phyloP scores from a whole-genome alignment of 2,329 filamentous ascomycete genomes.

The Talaromyces funiculosus region DNA sequence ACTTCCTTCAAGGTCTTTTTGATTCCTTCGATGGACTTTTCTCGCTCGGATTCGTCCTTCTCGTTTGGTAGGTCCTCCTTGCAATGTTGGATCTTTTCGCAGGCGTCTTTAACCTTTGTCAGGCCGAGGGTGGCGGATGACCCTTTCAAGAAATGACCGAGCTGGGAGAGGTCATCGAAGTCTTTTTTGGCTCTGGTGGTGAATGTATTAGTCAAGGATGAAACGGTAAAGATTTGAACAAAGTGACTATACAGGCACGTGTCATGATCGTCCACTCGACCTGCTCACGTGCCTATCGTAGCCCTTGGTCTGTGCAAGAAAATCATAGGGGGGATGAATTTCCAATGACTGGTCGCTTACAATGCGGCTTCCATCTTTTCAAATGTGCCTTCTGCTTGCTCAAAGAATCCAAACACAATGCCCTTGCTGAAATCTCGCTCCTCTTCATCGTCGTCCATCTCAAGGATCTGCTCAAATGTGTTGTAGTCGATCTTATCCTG shows the following conservation, averaged over 20 bases:
- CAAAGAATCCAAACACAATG: slow-evolving; percentile 88
- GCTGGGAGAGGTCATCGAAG: slow-evolving; percentile 67
- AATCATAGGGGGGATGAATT: background rate
- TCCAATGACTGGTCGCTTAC: slow-evolving; percentile 54
- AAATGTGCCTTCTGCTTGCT: slow-evolving; percentile 84
- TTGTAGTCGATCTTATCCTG: slow-evolving; percentile 69
- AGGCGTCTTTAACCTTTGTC: slow-evolving; percentile 82
- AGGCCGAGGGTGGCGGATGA: slow-evolving; percentile 92
- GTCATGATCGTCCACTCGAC: background rate
- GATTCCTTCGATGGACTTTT: slow-evolving; percentile 65
- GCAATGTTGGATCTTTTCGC: slow-evolving; percentile 90
- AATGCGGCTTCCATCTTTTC: slow-evolving; percentile 72
- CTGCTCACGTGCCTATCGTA: slow-evolving; percentile 10
- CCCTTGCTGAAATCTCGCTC: slow-evolving; percentile 82
- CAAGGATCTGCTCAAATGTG: slow-evolving; percentile 92
- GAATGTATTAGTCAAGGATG: background rate
- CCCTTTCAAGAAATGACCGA: slow-evolving; percentile 95
- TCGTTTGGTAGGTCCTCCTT: slow-evolving; percentile 62
- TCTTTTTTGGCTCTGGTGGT: slow-evolving; percentile 52
- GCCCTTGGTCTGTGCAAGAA: background rate
- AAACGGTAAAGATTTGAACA: background rate
- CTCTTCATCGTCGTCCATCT: slow-evolving; percentile 92
- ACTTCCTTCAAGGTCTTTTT: slow-evolving; percentile 63
- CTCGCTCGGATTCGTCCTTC: slow-evolving; percentile 58
- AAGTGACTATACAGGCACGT: slow-evolving; percentile 3